Base-by-base conservation (phyloP, 352 stramenopile genomes). In the Halophytophthora batemanensis region DNA sequence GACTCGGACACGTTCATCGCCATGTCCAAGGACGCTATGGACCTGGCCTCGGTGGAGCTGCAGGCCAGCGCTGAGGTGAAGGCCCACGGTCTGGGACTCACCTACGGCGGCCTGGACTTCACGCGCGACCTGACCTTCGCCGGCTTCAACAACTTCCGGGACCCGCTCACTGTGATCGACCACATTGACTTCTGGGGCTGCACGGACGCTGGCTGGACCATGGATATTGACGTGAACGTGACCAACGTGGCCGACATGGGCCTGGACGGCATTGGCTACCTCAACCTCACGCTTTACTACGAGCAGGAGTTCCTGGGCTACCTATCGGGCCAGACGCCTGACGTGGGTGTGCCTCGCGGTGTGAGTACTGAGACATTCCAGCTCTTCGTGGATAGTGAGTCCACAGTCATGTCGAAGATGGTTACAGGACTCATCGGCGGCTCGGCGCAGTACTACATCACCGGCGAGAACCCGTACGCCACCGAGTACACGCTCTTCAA, bases 271-370 rank as follows among this genome's bases (percentile, higher is more conserved):
- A 69, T 89, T 29, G 78, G 74, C 10, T 65, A 69, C 45, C 69
- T 89, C 42, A 89, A 89, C 56, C 56, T 89, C 57, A 86, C 62
- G 31, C 54, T 89, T 21, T 86, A 85, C 66, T 74, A 77, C 22
- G 42, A 74, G 15, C 45, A 84, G 21, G 37, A 80, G 13, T 89
- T 82, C 54, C 56, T 89, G 14, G 78, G 78, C 19, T 84, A 85
- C 53, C 67, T 76, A 3, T 44, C 76, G 14, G 71, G 73, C 33
- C 40, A 45, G 19, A 61, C 70, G 5, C 61, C 73, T 6, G 55
- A 71, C 3, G 39, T 69, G 28, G 73, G 73, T 14, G 62, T 84
- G 21, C 73, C 73, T 28, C 71, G 78, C 34, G 78, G 77, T 1
- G 3, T 50, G 21, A 72, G 52, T n/a, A 45, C 64, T 33, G 53